Evolutionary conservation across 2,329 filamentous ascomycete species (phyloP).

Genomic region (Magnaporthiopsis rhizophila): DNA sequence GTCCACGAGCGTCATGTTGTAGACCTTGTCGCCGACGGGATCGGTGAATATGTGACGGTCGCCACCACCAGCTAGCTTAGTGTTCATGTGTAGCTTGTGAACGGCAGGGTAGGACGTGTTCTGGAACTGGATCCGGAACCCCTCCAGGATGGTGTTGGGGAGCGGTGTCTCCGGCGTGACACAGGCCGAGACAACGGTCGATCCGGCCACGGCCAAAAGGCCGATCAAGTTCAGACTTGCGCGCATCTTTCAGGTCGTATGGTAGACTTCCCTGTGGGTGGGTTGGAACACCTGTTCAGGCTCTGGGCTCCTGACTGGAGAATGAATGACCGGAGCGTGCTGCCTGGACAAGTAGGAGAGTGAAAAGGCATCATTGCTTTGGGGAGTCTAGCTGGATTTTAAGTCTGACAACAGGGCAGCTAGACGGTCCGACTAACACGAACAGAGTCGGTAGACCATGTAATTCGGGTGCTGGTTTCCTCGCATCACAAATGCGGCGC

Average conservation of each 20-base stretch:
- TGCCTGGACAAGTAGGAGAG: neutral
- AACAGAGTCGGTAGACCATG: neutral
- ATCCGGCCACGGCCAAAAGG: slow-evolving; percentile 13
- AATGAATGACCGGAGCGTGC: neutral
- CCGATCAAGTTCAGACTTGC: slow-evolving; percentile 8
- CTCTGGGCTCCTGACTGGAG: neutral
- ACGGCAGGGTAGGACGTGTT: slow-evolving; percentile 26
- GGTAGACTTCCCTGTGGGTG: neutral
- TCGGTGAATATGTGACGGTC: slow-evolving; percentile 32
- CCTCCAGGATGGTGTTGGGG: slow-evolving; percentile 23
- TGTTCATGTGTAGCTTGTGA: slow-evolving; percentile 29
- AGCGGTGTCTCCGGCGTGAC: slow-evolving; percentile 20
- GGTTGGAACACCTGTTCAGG: neutral
- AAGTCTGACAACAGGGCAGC: neutral
- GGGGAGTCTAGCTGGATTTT: neutral
- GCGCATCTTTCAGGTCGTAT: neutral
- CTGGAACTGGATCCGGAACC: slow-evolving; percentile 30
- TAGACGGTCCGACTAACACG: neutral
- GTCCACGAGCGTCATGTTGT: slow-evolving; percentile 20
- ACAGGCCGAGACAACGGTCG: slow-evolving; percentile 19
- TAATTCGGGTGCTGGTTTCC: neutral
- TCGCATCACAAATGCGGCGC: too few species aligned
- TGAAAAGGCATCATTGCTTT: neutral
- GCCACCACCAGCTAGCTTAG: slow-evolving; percentile 26
- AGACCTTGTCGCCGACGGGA: slow-evolving; percentile 20